Base-by-base conservation (phyloP, 331 rosid species). In the Quercus tomentella region DNA sequence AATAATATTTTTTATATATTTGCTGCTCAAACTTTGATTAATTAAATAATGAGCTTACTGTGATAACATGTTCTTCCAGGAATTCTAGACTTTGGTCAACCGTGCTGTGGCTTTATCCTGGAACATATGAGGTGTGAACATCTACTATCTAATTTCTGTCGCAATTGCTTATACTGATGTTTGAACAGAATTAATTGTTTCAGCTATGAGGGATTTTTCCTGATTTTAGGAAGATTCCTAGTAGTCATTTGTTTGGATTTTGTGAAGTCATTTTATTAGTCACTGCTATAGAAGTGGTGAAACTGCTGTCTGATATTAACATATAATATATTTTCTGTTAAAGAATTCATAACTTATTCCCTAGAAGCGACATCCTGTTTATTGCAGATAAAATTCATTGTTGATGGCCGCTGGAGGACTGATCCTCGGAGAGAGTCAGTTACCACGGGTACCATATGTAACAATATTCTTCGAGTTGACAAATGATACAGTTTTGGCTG, bases 81-180 rank as follows among this genome's bases (percentile, higher is more conserved):
- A 84, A 79, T 77, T 73, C 87, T 84, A 91, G 82, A 83, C 67
- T 67, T 77, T 95, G 99, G 99, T 89, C 94, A 69, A 86, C 92
- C 1, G 78, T 75, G 77, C 79, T 95, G 80, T 93, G 96, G 99
- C 98, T 95, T 80, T 95, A 95, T 89, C 98, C 99, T 76, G 99
- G 99, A 70, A 84, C 76, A 17, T 95, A 93, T 58, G 99, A 95
- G 99, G 98, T 95, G 56, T 69, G 91, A 79, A 74, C 73, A 80
- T 79, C 82, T 72, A 79, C 84, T 58, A 16, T 79, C 72, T 62
- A 41, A 63, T 68, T 7, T 20, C 55, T 16, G 6, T 23, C 7
- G 79, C 26, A 37, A 18, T 37, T 15, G 41, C 45, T 37, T 25
- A 23, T 60, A 26, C 3, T 23, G 57, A 23, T 58, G 23, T 25